These are phyloP conservation scores for Plasmodium malariae DNA, from an alignment of 169 alveolate genomes.

Conservation along the genomic window DNA sequence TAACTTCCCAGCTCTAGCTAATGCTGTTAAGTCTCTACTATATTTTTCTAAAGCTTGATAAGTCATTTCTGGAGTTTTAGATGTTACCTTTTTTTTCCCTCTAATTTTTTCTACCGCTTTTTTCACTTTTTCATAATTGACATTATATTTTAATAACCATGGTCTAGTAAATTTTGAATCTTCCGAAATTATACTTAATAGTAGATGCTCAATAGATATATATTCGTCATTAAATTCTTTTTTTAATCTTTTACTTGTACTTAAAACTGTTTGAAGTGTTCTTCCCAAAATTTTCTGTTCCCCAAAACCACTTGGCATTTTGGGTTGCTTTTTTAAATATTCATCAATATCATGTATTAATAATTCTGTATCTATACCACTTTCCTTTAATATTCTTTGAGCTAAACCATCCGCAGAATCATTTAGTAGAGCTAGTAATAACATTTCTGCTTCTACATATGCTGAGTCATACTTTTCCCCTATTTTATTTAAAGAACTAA, in stretches of 20 bases:
- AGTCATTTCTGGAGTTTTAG: slow-evolving; percentile 89
- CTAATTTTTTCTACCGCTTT: slow-evolving; percentile 88
- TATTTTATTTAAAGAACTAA: slow-evolving; percentile 83
- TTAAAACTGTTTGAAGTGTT: slow-evolving; percentile 86
- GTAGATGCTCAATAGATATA: slow-evolving; percentile 88
- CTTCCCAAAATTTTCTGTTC: slow-evolving; percentile 91
- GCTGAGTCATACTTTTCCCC: slow-evolving; percentile 88
- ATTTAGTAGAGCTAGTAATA: slow-evolving; percentile 82
- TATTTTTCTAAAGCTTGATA: slow-evolving; percentile 86
- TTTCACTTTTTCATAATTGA: slow-evolving; percentile 87
- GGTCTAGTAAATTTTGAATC: slow-evolving; percentile 90
- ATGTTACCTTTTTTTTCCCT: slow-evolving; percentile 90
- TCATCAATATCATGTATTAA: slow-evolving; percentile 86
- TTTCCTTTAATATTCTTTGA: slow-evolving; percentile 79
- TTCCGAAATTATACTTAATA: slow-evolving; percentile 88
- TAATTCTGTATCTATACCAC: slow-evolving; percentile 84
- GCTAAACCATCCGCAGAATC: slow-evolving; percentile 87
- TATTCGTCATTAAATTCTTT: slow-evolving; percentile 89
- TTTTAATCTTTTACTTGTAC: slow-evolving; percentile 85
- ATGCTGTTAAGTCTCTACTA: slow-evolving; percentile 88
- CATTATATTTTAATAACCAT: slow-evolving; percentile 83
- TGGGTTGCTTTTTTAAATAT: slow-evolving; percentile 86
- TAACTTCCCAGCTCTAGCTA: slow-evolving; percentile 90
- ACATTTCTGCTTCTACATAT: slow-evolving; percentile 91
- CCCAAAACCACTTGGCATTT: slow-evolving; percentile 90